Conservation (phyloP, 1,284 basidiomycete species). For the Rhodotorula glutinis region DNA sequence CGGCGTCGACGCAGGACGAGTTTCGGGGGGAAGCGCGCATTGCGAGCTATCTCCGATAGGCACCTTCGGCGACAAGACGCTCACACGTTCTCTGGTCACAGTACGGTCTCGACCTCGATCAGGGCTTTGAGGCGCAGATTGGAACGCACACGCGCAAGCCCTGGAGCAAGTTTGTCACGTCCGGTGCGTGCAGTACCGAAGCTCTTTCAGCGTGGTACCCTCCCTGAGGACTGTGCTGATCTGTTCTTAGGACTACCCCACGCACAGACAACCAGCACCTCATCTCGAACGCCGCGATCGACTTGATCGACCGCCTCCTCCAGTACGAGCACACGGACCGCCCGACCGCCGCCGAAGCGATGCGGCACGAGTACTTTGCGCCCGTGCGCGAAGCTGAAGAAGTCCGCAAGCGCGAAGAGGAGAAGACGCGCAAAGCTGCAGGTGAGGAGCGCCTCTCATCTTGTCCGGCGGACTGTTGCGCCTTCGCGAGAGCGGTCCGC, state of each 20-base stretch:
- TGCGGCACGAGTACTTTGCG: slow-evolving; percentile 80
- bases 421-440: neutral
- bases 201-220: neutral
- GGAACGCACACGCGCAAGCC: slow-evolving; percentile 89
- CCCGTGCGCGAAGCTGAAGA: slow-evolving; percentile 26
- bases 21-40: neutral
- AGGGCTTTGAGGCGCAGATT: slow-evolving; percentile 84
- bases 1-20: neutral
- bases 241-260: no score
- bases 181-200: slow-evolving; percentile 51
- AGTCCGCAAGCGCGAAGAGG: slow-evolving; percentile 6
- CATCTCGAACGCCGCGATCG: slow-evolving; percentile 88
- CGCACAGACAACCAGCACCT: slow-evolving; percentile 51
- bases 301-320: slow-evolving; percentile 92
- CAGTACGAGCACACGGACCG: slow-evolving; percentile 84
- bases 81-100: slow-evolving; percentile 46
- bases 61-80: no score
- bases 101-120: slow-evolving; percentile 85
- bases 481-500: no score
- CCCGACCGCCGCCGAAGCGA: slow-evolving; percentile 86
- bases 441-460: neutral
- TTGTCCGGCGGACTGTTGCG: no score
- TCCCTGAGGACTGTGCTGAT: neutral
- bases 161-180: slow-evolving; percentile 86
- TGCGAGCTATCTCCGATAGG: neutral